Conservation (phyloP, 345 rosid species). For the Pugionium cornutum region DNA sequence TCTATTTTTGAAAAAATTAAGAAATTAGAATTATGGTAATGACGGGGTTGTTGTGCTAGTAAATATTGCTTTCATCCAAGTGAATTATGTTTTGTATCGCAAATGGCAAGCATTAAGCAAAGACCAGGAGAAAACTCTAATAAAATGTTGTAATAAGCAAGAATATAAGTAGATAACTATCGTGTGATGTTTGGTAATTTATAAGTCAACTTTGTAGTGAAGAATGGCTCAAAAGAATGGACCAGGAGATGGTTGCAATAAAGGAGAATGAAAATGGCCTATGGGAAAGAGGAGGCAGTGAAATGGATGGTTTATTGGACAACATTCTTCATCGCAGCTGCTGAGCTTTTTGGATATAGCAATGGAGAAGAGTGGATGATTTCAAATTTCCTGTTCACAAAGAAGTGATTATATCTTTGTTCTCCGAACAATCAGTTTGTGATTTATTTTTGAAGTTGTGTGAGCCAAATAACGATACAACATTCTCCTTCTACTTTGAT, state of each 20-base stretch:
- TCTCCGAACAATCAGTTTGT: neutral
- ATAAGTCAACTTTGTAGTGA: slow-evolving; percentile 47
- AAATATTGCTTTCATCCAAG: too few relatives aligned
- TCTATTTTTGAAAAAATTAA: too few relatives aligned
- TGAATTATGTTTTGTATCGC: slow-evolving; percentile 51
- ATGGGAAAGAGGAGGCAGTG: slow-evolving; percentile 72
- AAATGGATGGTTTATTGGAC: slow-evolving; percentile 92
- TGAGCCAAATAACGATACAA: slow-evolving; percentile 17
- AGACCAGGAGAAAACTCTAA: slow-evolving; percentile 55
- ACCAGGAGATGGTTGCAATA: slow-evolving; percentile 48
- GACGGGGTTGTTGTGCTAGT: too few relatives aligned
- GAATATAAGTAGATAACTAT: neutral
- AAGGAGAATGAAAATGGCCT: slow-evolving; percentile 72
- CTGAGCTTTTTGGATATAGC: slow-evolving; percentile 83
- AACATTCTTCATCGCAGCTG: slow-evolving; percentile 80
- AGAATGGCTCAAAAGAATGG: slow-evolving; percentile 93
- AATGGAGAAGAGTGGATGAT: slow-evolving; percentile 93
- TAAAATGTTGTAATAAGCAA: neutral
- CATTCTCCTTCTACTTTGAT: slow-evolving; percentile 20
- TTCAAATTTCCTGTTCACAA: slow-evolving; percentile 69
- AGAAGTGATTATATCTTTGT: slow-evolving; percentile 48
- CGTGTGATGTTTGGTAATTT: neutral
- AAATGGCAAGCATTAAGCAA: slow-evolving; percentile 81
- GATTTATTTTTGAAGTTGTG: neutral
- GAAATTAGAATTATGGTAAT: too few relatives aligned